phyloP scores from a whole-genome alignment of 768 basidiomycete species.

The Xerocomus spinulosus region DNA sequence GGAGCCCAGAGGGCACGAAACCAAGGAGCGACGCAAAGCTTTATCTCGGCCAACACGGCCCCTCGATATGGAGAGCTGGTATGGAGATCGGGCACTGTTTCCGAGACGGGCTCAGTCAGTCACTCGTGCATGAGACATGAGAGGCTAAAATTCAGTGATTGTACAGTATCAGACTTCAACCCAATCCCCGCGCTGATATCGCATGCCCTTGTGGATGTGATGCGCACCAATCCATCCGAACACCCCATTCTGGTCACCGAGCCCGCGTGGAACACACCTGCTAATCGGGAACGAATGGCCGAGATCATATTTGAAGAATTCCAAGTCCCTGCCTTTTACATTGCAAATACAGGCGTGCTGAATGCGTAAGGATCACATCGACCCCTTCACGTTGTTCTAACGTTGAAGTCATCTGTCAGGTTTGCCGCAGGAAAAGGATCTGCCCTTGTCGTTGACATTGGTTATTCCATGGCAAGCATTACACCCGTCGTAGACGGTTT shows the following conservation, averaged over 20 bases:
- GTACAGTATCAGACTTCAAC: constrained; percentile 68
- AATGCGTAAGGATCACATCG: constrained; percentile 70
- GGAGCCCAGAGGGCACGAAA: constrained; percentile 26
- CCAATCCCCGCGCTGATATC: constrained; percentile 67
- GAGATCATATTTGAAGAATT: constrained; percentile 99
- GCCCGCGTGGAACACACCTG: constrained; percentile 91
- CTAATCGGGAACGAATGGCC: constrained; percentile 92
- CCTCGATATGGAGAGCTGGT: constrained; percentile 82
- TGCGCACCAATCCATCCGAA: constrained; percentile 73
- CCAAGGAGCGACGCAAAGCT: constrained; percentile 52
- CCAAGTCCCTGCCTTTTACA: constrained; percentile 91
- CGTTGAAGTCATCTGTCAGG: constrained; percentile 37
- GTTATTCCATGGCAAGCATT: constrained; percentile 83
- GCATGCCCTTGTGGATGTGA: constrained; percentile 70
- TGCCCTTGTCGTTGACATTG: constrained; percentile 94
- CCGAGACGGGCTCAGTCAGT: constrained; percentile 77
- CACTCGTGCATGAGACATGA: not conserved
- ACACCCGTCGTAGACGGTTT: constrained; percentile 98
- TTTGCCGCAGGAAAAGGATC: constrained; percentile 97
- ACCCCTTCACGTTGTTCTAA: constrained; percentile 1
- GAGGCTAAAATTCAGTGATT: constrained; percentile 2
- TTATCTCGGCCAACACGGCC: constrained; percentile 83
- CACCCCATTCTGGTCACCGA: constrained; percentile 94
- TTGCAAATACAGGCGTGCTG: constrained; percentile 90
- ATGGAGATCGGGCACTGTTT: constrained; percentile 88